phyloP scores from a whole-genome alignment of 2,329 filamentous ascomycete species.

The Diaporthe destruens region DNA sequence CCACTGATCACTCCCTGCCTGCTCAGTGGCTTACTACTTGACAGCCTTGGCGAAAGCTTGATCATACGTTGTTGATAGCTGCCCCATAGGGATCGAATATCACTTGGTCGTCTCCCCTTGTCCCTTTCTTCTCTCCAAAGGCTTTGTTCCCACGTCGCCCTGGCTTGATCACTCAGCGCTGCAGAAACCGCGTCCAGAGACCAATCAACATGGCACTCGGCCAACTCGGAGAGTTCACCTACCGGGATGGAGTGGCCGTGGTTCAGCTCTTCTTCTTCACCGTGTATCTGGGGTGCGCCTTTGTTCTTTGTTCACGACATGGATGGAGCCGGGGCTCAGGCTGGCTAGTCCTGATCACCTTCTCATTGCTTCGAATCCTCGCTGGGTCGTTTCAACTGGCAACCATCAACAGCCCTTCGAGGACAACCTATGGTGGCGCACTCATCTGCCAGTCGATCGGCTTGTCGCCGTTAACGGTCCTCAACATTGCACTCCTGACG shows the following conservation, averaged over 20 bases:
- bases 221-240: slow-evolving; percentile 42
- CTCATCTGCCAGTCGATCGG: slow-evolving; percentile 49
- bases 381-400: slow-evolving; percentile 47
- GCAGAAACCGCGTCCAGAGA: neutral
- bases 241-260: slow-evolving; percentile 49
- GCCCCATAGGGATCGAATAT: neutral
- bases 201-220: neutral
- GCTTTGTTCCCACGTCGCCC: neutral
- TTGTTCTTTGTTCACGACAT: slow-evolving; percentile 48
- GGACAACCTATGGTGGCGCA: slow-evolving; percentile 43
- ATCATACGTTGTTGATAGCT: slow-evolving; percentile 1
- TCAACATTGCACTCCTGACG: slow-evolving; percentile 47
- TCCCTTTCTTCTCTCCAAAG: neutral
- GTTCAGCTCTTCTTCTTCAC: slow-evolving; percentile 48
- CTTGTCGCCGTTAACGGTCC: slow-evolving; percentile 47
- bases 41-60: slow-evolving; percentile 14
- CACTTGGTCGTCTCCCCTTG: neutral
- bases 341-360: slow-evolving; percentile 47
- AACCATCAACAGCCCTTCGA: slow-evolving; percentile 44
- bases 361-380: slow-evolving; percentile 49
- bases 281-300: slow-evolving; percentile 44
- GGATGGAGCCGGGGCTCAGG: slow-evolving; percentile 49
- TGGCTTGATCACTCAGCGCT: neutral
- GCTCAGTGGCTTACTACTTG: slow-evolving; percentile 5
- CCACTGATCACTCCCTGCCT: neutral